Evolutionary conservation across 2,329 filamentous ascomycete species (phyloP).

Genomic region (Colletotrichum gloeosporioides): DNA sequence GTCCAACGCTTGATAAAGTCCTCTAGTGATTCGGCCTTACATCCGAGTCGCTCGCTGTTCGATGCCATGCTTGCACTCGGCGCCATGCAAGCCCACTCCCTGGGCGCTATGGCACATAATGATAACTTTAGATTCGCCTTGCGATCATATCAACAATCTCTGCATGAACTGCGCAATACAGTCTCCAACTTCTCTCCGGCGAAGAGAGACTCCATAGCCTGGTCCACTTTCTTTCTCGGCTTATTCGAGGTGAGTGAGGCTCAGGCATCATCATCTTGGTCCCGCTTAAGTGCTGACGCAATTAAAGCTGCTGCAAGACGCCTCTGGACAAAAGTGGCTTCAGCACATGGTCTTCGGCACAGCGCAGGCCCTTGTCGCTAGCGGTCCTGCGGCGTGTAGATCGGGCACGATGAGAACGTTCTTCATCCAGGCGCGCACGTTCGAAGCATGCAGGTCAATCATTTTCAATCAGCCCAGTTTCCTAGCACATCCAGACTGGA

Average conservation of each 20-base stretch:
- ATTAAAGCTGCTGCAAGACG: conserved; percentile 35
- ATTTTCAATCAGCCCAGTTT: conserved; percentile 34
- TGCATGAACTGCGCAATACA: conserved; percentile 26
- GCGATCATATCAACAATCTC: conserved; percentile 30
- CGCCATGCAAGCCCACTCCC: conserved; percentile 30
- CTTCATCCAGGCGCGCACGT: conserved; percentile 33
- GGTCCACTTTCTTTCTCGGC: conserved; percentile 38
- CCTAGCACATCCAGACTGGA: conserved; percentile 30
- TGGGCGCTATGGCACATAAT: not conserved
- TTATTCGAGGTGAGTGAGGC: conserved; percentile 34
- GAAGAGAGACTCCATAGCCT: conserved; percentile 23
- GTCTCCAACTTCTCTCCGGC: not conserved
- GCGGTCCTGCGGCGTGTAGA: conserved; percentile 28
- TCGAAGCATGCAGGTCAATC: conserved; percentile 36
- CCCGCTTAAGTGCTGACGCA: not conserved
- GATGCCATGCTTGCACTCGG: conserved; percentile 35
- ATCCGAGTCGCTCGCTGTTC: conserved; percentile 18
- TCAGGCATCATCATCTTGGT: not conserved
- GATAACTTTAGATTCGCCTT: conserved; percentile 22
- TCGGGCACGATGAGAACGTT: conserved; percentile 27
- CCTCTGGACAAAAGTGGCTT: conserved; percentile 35
- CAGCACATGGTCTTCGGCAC: conserved; percentile 40
- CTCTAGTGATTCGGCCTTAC: not conserved
- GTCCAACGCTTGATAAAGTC: conserved; percentile 24
- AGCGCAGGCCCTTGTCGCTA: conserved; percentile 32